phyloP scores from a whole-genome alignment of 176 grass and related monocot genomes.

The Triticum urartu region DNA sequence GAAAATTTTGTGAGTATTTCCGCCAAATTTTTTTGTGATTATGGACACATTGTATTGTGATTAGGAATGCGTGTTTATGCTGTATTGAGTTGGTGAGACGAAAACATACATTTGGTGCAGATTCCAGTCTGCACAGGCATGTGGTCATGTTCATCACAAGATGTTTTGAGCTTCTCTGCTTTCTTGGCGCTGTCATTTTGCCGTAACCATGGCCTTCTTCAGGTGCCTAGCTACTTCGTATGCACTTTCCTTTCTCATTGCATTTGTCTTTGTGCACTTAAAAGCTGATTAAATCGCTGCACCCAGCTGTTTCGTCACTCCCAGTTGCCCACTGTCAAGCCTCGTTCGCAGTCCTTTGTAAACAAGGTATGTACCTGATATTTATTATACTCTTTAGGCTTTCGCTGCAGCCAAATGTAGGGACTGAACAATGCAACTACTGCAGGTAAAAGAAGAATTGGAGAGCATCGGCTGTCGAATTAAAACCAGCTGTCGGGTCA shows the following conservation, averaged over 20 bases:
- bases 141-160: too few relatives aligned
- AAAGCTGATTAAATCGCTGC: background rate
- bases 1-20: too few relatives aligned
- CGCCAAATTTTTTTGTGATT: too few relatives aligned
- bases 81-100: too few relatives aligned
- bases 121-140: too few relatives aligned
- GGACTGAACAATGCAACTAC: background rate
- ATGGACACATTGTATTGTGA: too few relatives aligned
- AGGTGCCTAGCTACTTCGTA: background rate
- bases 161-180: too few relatives aligned
- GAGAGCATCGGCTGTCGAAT: background rate
- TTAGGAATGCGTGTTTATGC: too few relatives aligned
- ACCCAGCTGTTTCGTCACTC: background rate
- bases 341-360: background rate
- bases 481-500: background rate
- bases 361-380: background rate
- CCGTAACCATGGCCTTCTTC: conserved; percentile 1
- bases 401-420: background rate
- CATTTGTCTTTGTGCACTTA: background rate
- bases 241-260: background rate
- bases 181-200: background rate
- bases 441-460: background rate
- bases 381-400: background rate
- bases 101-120: too few relatives aligned
- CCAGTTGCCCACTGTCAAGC: background rate